These are phyloP conservation scores for Mycena epipterygia DNA, from an alignment of 768 basidiomycete species.

Conservation along the genomic window DNA sequence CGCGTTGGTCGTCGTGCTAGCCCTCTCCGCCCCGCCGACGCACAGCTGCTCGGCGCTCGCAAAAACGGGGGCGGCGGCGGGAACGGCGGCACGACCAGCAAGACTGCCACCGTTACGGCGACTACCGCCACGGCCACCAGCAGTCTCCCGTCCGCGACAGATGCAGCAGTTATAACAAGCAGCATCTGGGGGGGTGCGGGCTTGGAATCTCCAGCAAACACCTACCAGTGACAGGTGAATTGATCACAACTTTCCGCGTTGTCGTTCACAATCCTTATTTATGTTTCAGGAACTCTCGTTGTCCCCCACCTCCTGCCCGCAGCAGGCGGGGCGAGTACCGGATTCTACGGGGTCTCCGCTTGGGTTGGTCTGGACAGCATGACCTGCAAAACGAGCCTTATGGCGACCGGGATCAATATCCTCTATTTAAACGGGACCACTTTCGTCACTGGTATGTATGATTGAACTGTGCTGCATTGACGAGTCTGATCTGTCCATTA, in stretches of 20 bases:
- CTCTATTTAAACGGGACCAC: neutral
- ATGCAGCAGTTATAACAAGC: neutral
- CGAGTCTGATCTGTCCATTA: neutral
- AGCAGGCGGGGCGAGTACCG: neutral
- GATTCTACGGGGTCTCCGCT: constrained; percentile 2
- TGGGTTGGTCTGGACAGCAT: constrained; percentile 21
- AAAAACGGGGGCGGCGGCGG: neutral
- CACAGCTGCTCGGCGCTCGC: neutral
- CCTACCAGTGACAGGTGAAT: constrained; percentile 14
- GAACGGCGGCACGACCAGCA: no score
- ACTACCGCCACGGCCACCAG: neutral
- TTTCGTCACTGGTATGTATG: neutral
- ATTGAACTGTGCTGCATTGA: neutral
- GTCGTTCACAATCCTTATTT: neutral
- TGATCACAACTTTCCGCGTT: neutral
- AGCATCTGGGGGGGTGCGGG: constrained; percentile 9
- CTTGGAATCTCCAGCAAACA: constrained; percentile 8
- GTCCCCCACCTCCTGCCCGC: constrained; percentile 4
- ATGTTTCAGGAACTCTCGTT: constrained; percentile 9
- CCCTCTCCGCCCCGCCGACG: constrained; percentile 8
- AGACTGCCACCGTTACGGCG: no score
- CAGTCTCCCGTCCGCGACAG: neutral
- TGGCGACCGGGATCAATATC: constrained; percentile 10
- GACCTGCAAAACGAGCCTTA: neutral
- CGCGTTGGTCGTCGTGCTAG: neutral